These are phyloP conservation scores for Dalbergia oliveri DNA, from an alignment of 306 rosid genomes.

Conservation along the genomic window DNA sequence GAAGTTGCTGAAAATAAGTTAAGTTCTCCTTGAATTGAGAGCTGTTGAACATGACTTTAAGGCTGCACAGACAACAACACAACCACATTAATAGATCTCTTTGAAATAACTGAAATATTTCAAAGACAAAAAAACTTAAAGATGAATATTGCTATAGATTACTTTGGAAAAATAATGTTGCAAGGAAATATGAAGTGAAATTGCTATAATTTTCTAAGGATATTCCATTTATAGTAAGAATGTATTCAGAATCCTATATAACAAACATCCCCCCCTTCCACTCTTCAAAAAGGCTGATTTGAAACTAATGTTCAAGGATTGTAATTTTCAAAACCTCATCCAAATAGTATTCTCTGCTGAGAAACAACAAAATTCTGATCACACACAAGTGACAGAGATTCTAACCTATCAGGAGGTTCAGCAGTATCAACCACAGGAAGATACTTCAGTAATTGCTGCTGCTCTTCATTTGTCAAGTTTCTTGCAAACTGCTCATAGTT, in stretches of 20 bases:
- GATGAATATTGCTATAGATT: background rate
- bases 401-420: slow-evolving; percentile 77
- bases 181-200: slow-evolving; percentile 3
- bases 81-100: slow-evolving; percentile 30
- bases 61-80: slow-evolving; percentile 67
- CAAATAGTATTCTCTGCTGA: slow-evolving; percentile 27
- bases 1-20: slow-evolving; percentile 83
- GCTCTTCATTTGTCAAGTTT: slow-evolving; percentile 89
- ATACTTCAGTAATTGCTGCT: slow-evolving; percentile 75
- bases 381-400: slow-evolving; percentile 40
- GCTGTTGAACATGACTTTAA: slow-evolving; percentile 74
- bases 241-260: slow-evolving; percentile 6
- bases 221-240: background rate
- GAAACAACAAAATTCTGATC: slow-evolving; percentile 15
- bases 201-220: slow-evolving; percentile 16
- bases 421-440: slow-evolving; percentile 77
- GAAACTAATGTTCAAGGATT: slow-evolving; percentile 25
- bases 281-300: background rate
- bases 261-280: background rate
- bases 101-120: background rate
- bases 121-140: slow-evolving; percentile 5
- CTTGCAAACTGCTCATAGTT: slow-evolving; percentile 80
- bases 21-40: slow-evolving; percentile 82
- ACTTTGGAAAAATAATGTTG: background rate
- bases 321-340: slow-evolving; percentile 18